These are phyloP conservation scores for Corrigiola litoralis DNA, from an alignment of 179 eudicot species.

Conservation along the genomic window DNA sequence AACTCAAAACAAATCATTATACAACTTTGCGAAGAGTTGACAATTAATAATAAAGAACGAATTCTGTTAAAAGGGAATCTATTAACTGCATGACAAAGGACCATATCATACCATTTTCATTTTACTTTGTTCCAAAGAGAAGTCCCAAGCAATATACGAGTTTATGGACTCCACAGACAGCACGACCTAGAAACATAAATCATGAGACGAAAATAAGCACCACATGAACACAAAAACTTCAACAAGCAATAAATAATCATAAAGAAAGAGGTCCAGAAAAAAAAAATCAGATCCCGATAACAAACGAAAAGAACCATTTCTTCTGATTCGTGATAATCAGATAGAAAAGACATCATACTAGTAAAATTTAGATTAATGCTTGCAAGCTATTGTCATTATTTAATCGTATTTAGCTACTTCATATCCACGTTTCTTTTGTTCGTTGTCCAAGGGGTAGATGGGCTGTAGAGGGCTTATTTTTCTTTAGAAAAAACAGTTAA, in stretches of 20 bases:
- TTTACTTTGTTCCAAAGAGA: conserved; percentile 70
- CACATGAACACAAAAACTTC: neutral
- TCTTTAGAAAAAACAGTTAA: too few relatives aligned
- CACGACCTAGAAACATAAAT: conserved; percentile 49
- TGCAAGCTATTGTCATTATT: too few relatives aligned
- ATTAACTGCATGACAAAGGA: neutral
- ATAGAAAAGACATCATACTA: too few relatives aligned
- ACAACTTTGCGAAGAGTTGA: neutral
- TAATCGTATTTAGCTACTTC: too few relatives aligned
- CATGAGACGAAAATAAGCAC: neutral
- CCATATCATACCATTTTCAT: conserved; percentile 57
- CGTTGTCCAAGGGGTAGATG: too few relatives aligned
- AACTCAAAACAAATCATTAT: too few relatives aligned
- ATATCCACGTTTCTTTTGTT: too few relatives aligned
- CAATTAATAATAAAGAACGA: neutral
- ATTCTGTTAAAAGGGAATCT: neutral
- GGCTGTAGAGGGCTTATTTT: too few relatives aligned
- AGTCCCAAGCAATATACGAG: conserved; percentile 96
- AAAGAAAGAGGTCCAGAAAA: neutral
- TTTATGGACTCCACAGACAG: conserved; percentile 71
- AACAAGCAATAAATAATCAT: neutral
- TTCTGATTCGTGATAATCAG: too few relatives aligned
- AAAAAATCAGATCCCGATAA: too few relatives aligned
- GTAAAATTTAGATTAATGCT: too few relatives aligned
- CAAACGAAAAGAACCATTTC: too few relatives aligned